Evolutionary conservation across 2,329 filamentous ascomycete genomes (phyloP).

Genomic region (Gliomastix tumulicola): DNA sequence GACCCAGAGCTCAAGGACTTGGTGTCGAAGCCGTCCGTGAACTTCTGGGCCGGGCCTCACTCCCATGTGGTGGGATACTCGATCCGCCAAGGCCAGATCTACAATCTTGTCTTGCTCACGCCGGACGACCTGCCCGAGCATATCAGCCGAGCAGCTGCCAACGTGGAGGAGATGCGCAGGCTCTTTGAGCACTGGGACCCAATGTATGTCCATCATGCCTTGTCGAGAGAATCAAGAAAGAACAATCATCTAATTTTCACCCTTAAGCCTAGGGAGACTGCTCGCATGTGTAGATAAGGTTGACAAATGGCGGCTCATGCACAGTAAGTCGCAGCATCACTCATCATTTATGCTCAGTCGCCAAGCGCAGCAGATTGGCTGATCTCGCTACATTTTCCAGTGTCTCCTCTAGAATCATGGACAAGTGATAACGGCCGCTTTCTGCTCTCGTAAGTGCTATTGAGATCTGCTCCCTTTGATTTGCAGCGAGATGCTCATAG

Average conservation of each 20-base stretch:
- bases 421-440: constrained; percentile 44
- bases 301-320: constrained; percentile 65
- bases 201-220: no score
- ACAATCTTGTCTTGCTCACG: constrained; percentile 59
- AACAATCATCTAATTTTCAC: no score
- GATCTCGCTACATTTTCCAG: constrained; percentile 13
- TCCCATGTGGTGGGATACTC: constrained; percentile 59
- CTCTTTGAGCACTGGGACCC: constrained; percentile 61
- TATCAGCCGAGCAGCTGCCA: constrained; percentile 43
- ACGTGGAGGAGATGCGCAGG: constrained; percentile 51
- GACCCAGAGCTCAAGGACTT: constrained; percentile 43
- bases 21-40: constrained; percentile 42
- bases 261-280: constrained; percentile 28
- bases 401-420: constrained; percentile 46
- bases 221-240: no score
- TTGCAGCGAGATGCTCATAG: no score
- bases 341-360: neutral
- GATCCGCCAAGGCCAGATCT: constrained; percentile 49
- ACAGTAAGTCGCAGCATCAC: constrained; percentile 20
- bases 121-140: constrained; percentile 54
- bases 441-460: constrained; percentile 30
- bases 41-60: constrained; percentile 59
- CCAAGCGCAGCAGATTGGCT: no score
- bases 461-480: neutral
- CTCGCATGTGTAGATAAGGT: constrained; percentile 46